Conservation (phyloP, 768 basidiomycete species). For the Holtermanniella nyarrowii region DNA sequence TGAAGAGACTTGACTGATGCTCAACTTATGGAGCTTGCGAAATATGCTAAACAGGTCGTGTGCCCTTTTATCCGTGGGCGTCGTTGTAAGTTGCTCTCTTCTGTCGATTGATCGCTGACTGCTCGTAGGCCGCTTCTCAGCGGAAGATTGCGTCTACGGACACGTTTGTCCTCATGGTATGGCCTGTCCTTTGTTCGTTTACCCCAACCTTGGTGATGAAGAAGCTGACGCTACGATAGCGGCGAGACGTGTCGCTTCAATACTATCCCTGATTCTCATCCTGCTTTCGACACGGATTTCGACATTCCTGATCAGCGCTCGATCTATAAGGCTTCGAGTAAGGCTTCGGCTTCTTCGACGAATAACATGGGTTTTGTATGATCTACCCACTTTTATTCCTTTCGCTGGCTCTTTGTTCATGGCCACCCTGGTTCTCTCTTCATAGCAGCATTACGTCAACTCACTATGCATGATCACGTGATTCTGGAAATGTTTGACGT, state of each 20-base stretch:
- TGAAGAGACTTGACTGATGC: constrained; percentile 17
- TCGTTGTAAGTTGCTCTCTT: constrained; percentile 15
- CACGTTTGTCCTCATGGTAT: constrained; percentile 24
- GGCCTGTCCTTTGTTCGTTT: constrained; percentile 23
- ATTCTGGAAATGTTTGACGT: too few species aligned
- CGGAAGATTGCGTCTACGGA: constrained; percentile 32
- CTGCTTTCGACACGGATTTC: neutral
- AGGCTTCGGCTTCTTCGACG: too few species aligned
- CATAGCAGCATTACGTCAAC: too few species aligned
- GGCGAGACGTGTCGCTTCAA: constrained; percentile 20
- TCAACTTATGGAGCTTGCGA: constrained; percentile 22
- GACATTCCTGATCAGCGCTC: neutral
- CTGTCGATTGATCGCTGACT: neutral
- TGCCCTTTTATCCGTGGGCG: constrained; percentile 24
- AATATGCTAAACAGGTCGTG: constrained; percentile 27
- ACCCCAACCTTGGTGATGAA: neutral
- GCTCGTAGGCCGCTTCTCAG: constrained; percentile 15
- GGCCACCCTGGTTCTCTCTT: too few species aligned
- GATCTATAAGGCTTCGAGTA: neutral
- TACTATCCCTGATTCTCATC: constrained; percentile 15
- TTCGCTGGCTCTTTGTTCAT: too few species aligned
- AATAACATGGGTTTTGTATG: too few species aligned
- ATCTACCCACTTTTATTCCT: too few species aligned
- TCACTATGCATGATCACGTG: too few species aligned
- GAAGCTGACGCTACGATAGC: constrained; percentile 2